These are phyloP conservation scores for Hippophae rhamnoides DNA, from an alignment of 306 rosid genomes.

Conservation along the genomic window DNA sequence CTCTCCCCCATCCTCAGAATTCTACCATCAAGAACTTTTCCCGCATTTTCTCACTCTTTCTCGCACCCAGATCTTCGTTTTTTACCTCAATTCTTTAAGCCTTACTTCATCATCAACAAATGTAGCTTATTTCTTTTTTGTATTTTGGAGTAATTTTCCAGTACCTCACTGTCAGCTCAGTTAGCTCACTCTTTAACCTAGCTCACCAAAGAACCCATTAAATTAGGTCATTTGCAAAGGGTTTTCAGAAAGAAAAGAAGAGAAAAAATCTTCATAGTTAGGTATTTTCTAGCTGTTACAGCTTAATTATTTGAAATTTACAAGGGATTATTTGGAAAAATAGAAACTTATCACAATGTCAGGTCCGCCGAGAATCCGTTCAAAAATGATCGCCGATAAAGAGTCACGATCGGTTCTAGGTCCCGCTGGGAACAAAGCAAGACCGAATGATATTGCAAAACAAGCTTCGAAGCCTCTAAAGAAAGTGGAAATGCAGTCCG, in stretches of 20 bases:
- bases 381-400: constrained; percentile 47
- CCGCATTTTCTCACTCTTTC: constrained; percentile 28
- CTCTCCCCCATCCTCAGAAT: constrained; percentile 17
- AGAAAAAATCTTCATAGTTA: not conserved
- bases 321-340: constrained; percentile 15
- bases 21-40: constrained; percentile 10
- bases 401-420: constrained; percentile 59
- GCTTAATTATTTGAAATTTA: not conserved
- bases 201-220: not conserved
- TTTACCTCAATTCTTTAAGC: not conserved
- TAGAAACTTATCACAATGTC: constrained; percentile 37
- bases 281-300: not conserved
- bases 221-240: not conserved
- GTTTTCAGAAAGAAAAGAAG: not conserved
- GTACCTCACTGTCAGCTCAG: not conserved
- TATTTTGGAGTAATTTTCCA: constrained; percentile 19
- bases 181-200: constrained; percentile 12
- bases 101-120: not conserved
- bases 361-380: constrained; percentile 78
- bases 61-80: not conserved
- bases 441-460: constrained; percentile 30
- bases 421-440: constrained; percentile 54
- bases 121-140: constrained; percentile 18
- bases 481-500: constrained; percentile 31
- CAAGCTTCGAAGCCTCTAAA: constrained; percentile 31